Percentiles rank a stretch among this genome's conserved stretches.
Evolutionary conservation across 345 rosid species (phyloP).

Genomic region (Camelina neglecta): DNA sequence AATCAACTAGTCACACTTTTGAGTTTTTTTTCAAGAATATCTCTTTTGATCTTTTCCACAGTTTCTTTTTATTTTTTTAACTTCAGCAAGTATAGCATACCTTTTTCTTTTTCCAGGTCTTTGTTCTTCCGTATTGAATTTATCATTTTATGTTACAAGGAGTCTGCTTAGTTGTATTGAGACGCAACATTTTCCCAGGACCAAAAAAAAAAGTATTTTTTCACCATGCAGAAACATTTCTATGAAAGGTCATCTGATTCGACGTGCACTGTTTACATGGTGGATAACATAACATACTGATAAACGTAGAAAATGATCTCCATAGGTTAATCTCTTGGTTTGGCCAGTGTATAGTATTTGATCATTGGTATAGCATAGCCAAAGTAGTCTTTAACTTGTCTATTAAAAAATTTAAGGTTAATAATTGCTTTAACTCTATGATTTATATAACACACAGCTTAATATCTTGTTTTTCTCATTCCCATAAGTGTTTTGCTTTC

Average conservation of each 20-base stretch:
- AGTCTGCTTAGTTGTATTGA: constrained; percentile 32
- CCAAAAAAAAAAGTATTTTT: neutral
- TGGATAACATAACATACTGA: neutral
- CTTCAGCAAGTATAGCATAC: constrained; percentile 37
- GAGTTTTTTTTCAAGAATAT: neutral
- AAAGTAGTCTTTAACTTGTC: neutral
- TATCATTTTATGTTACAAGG: constrained; percentile 10
- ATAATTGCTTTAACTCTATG: neutral
- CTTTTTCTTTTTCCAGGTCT: constrained; percentile 5
- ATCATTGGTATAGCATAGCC: neutral
- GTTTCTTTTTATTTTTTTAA: neutral
- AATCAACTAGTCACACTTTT: constrained; percentile 30
- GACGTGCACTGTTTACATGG: neutral
- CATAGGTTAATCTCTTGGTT: too few species aligned
- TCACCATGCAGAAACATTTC: neutral
- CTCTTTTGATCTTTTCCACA: constrained; percentile 7
- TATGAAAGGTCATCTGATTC: neutral
- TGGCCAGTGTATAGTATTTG: too few species aligned
- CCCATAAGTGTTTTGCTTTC: too few species aligned
- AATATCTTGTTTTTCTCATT: neutral
- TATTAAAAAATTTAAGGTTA: too few species aligned
- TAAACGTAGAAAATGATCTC: too few species aligned
- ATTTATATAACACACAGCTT: neutral
- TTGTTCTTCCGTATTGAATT: constrained; percentile 3
- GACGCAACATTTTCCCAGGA: neutral